Conservation (phyloP, 2,329 filamentous ascomycete genomes). For the Mycosphaerelloides madeirae region DNA sequence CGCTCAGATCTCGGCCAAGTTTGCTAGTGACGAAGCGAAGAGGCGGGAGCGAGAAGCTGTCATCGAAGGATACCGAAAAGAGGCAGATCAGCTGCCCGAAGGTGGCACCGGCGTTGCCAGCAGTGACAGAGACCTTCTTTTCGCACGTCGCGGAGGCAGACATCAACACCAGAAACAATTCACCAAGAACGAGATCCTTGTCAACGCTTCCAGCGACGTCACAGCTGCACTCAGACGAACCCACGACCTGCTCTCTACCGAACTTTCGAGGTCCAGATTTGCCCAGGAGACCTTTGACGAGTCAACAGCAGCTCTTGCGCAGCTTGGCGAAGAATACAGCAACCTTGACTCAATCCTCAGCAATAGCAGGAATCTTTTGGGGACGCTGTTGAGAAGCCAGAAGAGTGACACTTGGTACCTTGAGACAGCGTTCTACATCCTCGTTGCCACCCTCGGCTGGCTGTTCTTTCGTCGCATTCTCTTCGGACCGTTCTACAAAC, state of each 20-base stretch:
- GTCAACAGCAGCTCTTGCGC: slow-evolving; percentile 74
- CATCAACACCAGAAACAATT: slow-evolving; percentile 44
- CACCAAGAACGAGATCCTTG: slow-evolving; percentile 66
- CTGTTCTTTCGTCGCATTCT: slow-evolving; percentile 77
- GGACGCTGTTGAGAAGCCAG: slow-evolving; percentile 74
- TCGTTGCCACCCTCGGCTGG: slow-evolving; percentile 75
- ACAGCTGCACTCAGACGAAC: slow-evolving; percentile 79
- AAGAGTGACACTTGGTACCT: slow-evolving; percentile 99
- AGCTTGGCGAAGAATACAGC: slow-evolving; percentile 75
- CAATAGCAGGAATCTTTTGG: slow-evolving; percentile 69
- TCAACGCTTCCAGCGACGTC: slow-evolving; percentile 75
- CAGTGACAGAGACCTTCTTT: slow-evolving; percentile 32
- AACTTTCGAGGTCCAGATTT: slow-evolving; percentile 81
- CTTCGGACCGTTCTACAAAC: slow-evolving; percentile 82
- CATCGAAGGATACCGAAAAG: slow-evolving; percentile 17
- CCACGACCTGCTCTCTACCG: slow-evolving; percentile 77
- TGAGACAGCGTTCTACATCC: slow-evolving; percentile 79
- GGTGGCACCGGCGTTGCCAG: slow-evolving; percentile 23
- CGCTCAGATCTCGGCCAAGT: slow-evolving; percentile 75
- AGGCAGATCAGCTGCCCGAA: slow-evolving; percentile 38
- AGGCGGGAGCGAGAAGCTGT: slow-evolving; percentile 63
- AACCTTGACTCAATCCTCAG: slow-evolving; percentile 72
- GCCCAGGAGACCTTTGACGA: slow-evolving; percentile 83
- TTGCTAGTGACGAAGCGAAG: slow-evolving; percentile 67
- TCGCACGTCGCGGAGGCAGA: slow-evolving; percentile 30